Evolutionary conservation across 2,329 filamentous ascomycete species (phyloP).

Genomic region (Colletotrichum orchidophilum): DNA sequence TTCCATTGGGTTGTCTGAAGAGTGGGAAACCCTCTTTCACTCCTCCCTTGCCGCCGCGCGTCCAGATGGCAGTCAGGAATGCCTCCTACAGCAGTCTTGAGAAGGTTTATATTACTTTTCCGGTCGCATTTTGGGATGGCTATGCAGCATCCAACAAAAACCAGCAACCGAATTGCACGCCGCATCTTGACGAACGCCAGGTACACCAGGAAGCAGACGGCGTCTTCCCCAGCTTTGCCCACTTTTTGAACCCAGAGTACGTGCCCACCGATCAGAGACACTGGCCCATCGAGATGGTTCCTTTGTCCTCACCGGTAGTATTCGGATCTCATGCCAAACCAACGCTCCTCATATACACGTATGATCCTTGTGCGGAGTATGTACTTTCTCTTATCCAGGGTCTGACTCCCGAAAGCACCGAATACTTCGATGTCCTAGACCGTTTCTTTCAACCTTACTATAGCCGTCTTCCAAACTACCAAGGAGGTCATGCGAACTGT

Average conservation of each 20-base stretch:
- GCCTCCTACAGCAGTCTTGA: conserved; percentile 62
- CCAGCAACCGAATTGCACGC: background rate
- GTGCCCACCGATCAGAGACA: conserved; percentile 54
- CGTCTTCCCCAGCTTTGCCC: conserved; percentile 56
- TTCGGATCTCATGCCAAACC: conserved; percentile 63
- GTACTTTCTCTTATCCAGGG: background rate
- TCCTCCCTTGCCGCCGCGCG: conserved; percentile 52
- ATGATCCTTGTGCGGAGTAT: conserved; percentile 49
- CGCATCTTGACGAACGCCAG: background rate
- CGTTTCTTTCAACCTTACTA: conserved; percentile 72
- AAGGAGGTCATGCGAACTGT: conserved; percentile 53
- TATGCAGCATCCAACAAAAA: background rate
- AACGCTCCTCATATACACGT: conserved; percentile 74
- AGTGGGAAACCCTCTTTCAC: conserved; percentile 54
- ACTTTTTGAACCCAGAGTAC: conserved; percentile 70
- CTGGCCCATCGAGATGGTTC: conserved; percentile 60
- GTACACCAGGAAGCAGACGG: background rate
- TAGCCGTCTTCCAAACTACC: conserved; percentile 68
- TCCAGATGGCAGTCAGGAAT: conserved; percentile 54
- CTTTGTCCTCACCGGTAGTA: conserved; percentile 46
- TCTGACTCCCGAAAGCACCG: conserved; percentile 37
- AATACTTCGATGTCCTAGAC: conserved; percentile 31
- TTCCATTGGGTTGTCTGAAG: conserved; percentile 75
- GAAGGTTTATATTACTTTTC: conserved; percentile 65
- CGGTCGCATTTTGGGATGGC: conserved; percentile 66